Evolutionary conservation across 2,329 filamentous ascomycete genomes (phyloP).

Genomic region (Dryadomyces quercus-mongolicae): DNA sequence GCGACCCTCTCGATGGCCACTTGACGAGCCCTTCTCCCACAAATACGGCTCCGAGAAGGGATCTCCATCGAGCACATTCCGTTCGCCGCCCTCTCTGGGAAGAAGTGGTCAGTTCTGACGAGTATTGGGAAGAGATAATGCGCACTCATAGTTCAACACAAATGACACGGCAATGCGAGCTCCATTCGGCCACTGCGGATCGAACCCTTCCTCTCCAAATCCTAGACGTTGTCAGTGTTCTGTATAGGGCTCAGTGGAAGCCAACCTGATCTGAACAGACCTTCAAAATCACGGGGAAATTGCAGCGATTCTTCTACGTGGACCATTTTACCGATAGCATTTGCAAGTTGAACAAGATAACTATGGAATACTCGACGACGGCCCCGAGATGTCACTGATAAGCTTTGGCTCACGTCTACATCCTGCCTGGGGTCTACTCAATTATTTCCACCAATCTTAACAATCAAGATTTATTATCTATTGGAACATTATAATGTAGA

Average conservation of each 20-base stretch:
- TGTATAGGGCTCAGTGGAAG: too few species aligned
- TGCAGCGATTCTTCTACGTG: constrained; percentile 9
- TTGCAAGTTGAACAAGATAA: too few species aligned
- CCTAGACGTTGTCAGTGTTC: constrained; percentile 1
- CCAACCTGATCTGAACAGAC: too few species aligned
- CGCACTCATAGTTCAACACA: constrained; percentile 24
- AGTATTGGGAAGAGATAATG: neutral
- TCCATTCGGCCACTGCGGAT: constrained; percentile 22
- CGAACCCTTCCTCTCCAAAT: constrained; percentile 7
- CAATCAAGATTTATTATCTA: too few species aligned
- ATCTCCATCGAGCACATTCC: constrained; percentile 16
- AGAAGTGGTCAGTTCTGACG: neutral
- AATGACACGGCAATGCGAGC: constrained; percentile 24
- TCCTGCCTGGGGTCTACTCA: too few species aligned
- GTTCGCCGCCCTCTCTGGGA: constrained; percentile 16
- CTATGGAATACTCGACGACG: too few species aligned
- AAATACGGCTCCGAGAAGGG: constrained; percentile 13
- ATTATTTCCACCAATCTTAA: too few species aligned
- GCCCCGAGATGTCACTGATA: too few species aligned
- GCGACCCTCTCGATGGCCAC: constrained; percentile 8
- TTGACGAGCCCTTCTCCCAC: constrained; percentile 10
- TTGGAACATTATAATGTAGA: too few species aligned
- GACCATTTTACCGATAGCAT: constrained; percentile 4
- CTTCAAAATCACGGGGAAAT: constrained; percentile 15
- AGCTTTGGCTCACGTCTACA: too few species aligned